Evolutionary conservation across 345 rosid genomes (phyloP), one percentile per base, ranked within the genome.

Genomic region (Syzygium aqueum): DNA sequence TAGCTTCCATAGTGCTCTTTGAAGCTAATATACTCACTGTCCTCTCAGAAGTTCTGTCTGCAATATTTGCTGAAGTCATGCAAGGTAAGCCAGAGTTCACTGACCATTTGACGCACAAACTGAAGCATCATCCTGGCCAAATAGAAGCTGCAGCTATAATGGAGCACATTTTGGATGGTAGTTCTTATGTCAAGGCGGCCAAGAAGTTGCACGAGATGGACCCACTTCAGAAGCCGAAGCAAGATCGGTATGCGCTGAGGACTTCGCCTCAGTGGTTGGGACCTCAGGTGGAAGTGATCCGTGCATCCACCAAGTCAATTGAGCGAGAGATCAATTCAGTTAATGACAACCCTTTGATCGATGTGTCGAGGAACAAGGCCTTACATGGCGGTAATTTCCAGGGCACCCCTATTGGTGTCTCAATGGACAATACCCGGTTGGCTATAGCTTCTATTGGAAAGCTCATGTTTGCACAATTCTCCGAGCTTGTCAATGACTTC

Each of bases 271-370:
- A 93, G 87, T 94, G 96, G 96, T 88, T 94, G 3, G 97, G 96
- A 3, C 96, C 96, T 6, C 94, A 89, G 53, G 85, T 94, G 4
- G 97, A 95, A 88, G 95, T 94, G 61, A 93, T 95, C 22, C 89
- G 95, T 77, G 84, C 89, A 3, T 90, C 95, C 2, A 94, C 94
- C 6, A 92, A 92, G 85, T 91, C 92, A 53, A 93, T 95, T 8
- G 95, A 95, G 87, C 89, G 97, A 51, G 96, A 95, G 92, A 91
- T 95, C 49, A 95, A 95, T 87, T 95, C 96, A 0, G 97, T 95
- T 50, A 95, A 89, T 52, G 93, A 92, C 51, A 92, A 92, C 77
- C 94, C 93, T 2, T 83, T 92, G 87, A 92, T 92, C 53, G 94
- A 92, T 84, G 94, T 92, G 23, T 88, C 93, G 0, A 87, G 94